phyloP scores from a whole-genome alignment of 2,329 filamentous ascomycete species.

The Colletotrichum ledebouriae region DNA sequence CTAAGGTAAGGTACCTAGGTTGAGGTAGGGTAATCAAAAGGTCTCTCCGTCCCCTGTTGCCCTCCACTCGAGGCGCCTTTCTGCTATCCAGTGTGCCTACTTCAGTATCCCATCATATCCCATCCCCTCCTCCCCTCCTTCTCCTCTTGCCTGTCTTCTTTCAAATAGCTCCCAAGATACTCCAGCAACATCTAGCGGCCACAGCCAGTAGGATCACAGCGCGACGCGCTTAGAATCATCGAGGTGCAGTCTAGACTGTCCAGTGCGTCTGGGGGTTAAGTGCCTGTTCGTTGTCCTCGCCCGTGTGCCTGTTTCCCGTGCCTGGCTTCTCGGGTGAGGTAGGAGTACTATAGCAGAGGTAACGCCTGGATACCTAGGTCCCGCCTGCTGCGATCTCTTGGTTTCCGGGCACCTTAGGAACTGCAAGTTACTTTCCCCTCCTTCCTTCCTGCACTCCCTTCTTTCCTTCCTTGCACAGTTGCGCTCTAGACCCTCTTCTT shows the following conservation, averaged over 20 bases:
- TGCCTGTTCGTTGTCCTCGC: conserved; percentile 32
- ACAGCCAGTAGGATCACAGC: conserved; percentile 52
- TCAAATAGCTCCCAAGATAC: conserved; percentile 5
- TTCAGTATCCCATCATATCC: neutral
- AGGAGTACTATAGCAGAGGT: conserved; percentile 13
- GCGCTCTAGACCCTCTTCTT: conserved; percentile 12
- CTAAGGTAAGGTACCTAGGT: neutral
- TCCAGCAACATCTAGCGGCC: conserved; percentile 28
- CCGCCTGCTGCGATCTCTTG: too few species aligned
- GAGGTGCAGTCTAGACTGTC: conserved; percentile 39
- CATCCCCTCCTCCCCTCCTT: conserved; percentile 11
- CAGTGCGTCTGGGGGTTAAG: conserved; percentile 35
- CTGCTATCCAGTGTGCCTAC: neutral
- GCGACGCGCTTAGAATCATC: conserved; percentile 51
- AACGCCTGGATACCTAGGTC: conserved; percentile 3
- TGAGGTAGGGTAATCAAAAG: too few species aligned
- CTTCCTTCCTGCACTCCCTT: too few species aligned
- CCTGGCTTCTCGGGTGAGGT: conserved; percentile 20
- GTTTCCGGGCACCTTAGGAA: neutral
- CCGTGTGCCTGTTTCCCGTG: conserved; percentile 10
- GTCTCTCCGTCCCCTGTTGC: neutral
- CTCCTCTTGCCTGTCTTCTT: conserved; percentile 16
- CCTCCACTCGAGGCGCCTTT: conserved; percentile 1
- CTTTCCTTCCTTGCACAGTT: neutral
- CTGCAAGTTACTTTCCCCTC: neutral